Base-by-base conservation (phyloP, 345 rosid species). In the Populus nigra region DNA sequence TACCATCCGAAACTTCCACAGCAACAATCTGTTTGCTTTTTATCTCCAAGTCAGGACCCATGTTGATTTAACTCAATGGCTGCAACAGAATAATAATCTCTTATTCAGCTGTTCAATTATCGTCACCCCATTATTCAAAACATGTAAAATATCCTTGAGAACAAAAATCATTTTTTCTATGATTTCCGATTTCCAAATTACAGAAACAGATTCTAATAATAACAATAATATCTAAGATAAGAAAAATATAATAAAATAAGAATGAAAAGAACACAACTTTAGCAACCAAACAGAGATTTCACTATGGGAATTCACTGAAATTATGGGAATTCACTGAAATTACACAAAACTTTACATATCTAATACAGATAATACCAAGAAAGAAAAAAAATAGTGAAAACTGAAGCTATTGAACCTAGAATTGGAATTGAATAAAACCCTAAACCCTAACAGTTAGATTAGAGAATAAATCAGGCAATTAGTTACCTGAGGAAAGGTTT, bases 11-110 rank as follows among this genome's bases (percentile, higher is more conserved):
- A 61, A 36, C 72, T 43, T 85, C 87, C 84, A 69, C 72, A 8
- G 66, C 77, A 31, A 53, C 17, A 47, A 75, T 77, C 13, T 83
- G 50, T 66, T 83, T 83, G 63, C 3, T 57, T 57, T 57, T n/a
- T 9, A 57, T n/a, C 77, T 84, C 90, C 80, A 88, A 67, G 7
- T 79, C 86, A 50, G 86, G 87, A 18, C 79, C 88, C 90, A 89
- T 83, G 16, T 70, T 49, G 45, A 49, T 9, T 23, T 5, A 22
- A 27, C 18, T 35, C 36, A 74, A 39, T 55, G 6, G 35, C 63
- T n/a, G 63, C 27, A 57, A n/a, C 63, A 57, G 13, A 57, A 9
- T 57, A 57, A 57, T 5, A 57, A 22, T 9, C 63, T 57, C 13
- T 57, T 57, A n/a, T 11, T 57, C 29, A 57, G 5, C 29, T 7